Conservation (phyloP, 2,329 filamentous ascomycete species). For the Ascochyta lentis region DNA sequence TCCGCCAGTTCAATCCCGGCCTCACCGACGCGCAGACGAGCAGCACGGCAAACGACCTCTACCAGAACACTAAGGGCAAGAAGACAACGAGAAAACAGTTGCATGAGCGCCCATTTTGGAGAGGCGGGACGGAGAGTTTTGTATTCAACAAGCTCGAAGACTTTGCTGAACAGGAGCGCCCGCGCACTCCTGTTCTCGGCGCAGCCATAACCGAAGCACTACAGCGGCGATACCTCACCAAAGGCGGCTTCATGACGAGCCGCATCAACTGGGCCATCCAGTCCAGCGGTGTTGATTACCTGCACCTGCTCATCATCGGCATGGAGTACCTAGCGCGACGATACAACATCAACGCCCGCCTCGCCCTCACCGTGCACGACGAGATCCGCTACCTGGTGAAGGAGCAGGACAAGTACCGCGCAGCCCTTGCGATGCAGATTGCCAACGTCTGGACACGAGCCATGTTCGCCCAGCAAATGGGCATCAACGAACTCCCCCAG, state of each 20-base stretch:
- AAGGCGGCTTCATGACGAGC: slow-evolving; percentile 91
- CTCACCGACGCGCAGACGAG: slow-evolving; percentile 81
- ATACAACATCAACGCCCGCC: slow-evolving; percentile 82
- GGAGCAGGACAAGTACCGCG: slow-evolving; percentile 83
- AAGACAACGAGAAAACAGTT: slow-evolving; percentile 79
- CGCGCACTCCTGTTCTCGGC: slow-evolving; percentile 88
- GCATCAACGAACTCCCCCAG: slow-evolving; percentile 93
- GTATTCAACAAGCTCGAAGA: slow-evolving; percentile 99
- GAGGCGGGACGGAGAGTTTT: slow-evolving; percentile 94
- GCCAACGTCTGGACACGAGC: slow-evolving; percentile 96
- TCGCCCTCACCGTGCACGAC: slow-evolving; percentile 95
- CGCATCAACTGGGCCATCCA: slow-evolving; percentile 99
- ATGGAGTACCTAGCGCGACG: slow-evolving; percentile 93
- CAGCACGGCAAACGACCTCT: slow-evolving; percentile 78
- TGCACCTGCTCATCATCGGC: slow-evolving; percentile 87
- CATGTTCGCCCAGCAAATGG: slow-evolving; percentile 97
- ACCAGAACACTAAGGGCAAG: slow-evolving; percentile 86
- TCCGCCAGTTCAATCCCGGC: slow-evolving; percentile 90
- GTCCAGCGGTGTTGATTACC: slow-evolving; percentile 94
- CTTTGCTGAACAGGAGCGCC: slow-evolving; percentile 92
- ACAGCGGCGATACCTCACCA: slow-evolving; percentile 85
- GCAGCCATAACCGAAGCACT: slow-evolving; percentile 96
- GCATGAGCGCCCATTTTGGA: slow-evolving; percentile 83
- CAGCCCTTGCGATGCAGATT: slow-evolving; percentile 91
- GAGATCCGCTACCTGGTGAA: slow-evolving; percentile 94